Conservation (phyloP, 805 yeast genomes). For the Metahyphopichia silvanorum region DNA sequence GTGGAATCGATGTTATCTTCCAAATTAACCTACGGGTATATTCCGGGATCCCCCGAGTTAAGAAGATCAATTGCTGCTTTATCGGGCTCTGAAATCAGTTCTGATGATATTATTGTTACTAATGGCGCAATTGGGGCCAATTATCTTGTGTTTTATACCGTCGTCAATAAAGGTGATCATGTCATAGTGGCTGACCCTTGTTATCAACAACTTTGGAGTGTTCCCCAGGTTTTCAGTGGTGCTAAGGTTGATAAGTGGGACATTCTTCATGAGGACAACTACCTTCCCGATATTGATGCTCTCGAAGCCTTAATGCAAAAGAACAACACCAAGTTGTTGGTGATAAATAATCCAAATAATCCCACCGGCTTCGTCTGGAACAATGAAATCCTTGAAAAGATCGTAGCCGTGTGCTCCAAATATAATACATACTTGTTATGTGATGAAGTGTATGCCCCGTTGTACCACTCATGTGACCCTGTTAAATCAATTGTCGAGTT, state of each 20-base stretch:
- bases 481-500: slow-evolving; percentile 42
- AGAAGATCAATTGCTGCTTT: slow-evolving; percentile 32
- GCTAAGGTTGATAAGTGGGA: slow-evolving; percentile 31
- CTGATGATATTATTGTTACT: slow-evolving; percentile 43
- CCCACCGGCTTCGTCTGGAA: slow-evolving; percentile 46
- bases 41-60: slow-evolving; percentile 42
- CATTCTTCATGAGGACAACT: slow-evolving; percentile 30
- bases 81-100: slow-evolving; percentile 24
- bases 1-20: slow-evolving; percentile 14
- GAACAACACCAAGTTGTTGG: slow-evolving; percentile 40
- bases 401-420: slow-evolving; percentile 33
- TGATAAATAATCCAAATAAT: slow-evolving; percentile 47
- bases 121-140: slow-evolving; percentile 59
- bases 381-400: slow-evolving; percentile 26
- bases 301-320: slow-evolving; percentile 24
- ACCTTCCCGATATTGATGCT: slow-evolving; percentile 31
- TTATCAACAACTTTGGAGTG: slow-evolving; percentile 48
- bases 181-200: slow-evolving; percentile 48
- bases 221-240: slow-evolving; percentile 40
- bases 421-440: slow-evolving; percentile 35
- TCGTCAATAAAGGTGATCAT: slow-evolving; percentile 45
- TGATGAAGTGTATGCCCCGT: slow-evolving; percentile 56
- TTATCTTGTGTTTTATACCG: slow-evolving; percentile 41
- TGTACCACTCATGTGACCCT: slow-evolving; percentile 37
- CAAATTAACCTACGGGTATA: slow-evolving; percentile 44